A percentile compares a stretch with the other conserved stretches of the same genome.
Evolutionary conservation across 768 basidiomycete genomes (phyloP).

Genomic region (Sarcomyxa edulis): DNA sequence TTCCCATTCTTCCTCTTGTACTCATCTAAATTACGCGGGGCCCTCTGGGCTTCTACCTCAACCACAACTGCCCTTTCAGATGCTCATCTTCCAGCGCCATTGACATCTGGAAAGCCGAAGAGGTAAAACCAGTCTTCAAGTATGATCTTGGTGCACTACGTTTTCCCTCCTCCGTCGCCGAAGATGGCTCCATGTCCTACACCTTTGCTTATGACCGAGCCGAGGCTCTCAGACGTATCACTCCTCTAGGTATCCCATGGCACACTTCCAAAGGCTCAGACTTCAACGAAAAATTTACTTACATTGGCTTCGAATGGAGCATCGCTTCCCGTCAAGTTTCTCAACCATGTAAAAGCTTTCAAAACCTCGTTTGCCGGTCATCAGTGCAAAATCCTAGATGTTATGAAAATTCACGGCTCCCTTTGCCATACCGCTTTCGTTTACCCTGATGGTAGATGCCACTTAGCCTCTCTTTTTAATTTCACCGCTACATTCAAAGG

Average conservation of each 20-base stretch:
- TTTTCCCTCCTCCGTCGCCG: constrained; percentile 12
- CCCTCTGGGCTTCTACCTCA: constrained; percentile 18
- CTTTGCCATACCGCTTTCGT: constrained; percentile 3
- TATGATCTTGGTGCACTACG: constrained; percentile 11
- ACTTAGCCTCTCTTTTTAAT: not conserved
- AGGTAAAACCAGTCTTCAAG: constrained; percentile 5
- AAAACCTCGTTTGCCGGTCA: too few species aligned
- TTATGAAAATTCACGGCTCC: constrained; percentile 1
- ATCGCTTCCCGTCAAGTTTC: constrained; percentile 13
- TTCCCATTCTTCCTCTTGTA: too few species aligned
- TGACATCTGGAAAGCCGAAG: constrained; percentile 10
- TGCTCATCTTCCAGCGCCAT: constrained; percentile 4
- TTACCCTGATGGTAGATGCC: constrained; percentile 1
- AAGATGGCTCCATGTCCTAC: constrained; percentile 5
- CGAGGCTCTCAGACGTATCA: not conserved
- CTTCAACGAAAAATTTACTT: constrained; percentile 13
- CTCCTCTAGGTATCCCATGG: constrained; percentile 9
- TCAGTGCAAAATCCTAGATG: too few species aligned
- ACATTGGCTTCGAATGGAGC: constrained; percentile 23
- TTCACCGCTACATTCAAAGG: constrained; percentile 2
- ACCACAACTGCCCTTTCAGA: constrained; percentile 15
- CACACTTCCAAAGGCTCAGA: constrained; percentile 16
- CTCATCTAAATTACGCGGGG: too few species aligned
- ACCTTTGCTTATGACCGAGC: constrained; percentile 1
- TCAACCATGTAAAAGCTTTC: too few species aligned